Percentiles rank a stretch among this genome's conserved stretches.
phyloP scores from a whole-genome alignment of 108 stramenopile genomes.

The Nannochloropsis gaditana region DNA sequence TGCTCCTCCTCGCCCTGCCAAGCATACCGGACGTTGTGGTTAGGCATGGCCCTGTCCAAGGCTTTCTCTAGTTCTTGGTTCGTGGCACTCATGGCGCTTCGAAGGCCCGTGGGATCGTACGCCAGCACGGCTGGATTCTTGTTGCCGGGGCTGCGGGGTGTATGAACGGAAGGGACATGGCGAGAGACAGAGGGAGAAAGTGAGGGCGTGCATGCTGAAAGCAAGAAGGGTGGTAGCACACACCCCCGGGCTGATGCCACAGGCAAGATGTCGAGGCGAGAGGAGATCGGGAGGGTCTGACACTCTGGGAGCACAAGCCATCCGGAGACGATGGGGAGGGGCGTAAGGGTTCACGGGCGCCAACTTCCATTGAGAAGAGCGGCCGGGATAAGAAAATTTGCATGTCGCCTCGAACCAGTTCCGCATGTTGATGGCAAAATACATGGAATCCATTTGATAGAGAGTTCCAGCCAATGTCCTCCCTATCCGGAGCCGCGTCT shows the following conservation, averaged over 20 bases:
- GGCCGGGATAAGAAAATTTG: too few relatives aligned
- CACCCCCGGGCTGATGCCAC: too few relatives aligned
- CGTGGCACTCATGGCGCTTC: slow-evolving; percentile 37
- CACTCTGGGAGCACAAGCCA: not conserved
- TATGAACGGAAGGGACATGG: not conserved
- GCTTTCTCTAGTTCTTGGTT: slow-evolving; percentile 22
- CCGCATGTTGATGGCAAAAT: too few relatives aligned
- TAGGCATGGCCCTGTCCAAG: slow-evolving; percentile 33
- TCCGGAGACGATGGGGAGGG: too few relatives aligned
- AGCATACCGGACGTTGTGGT: slow-evolving; percentile 31
- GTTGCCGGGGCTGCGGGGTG: slow-evolving; percentile 21
- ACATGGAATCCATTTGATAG: too few relatives aligned
- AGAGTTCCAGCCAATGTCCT: too few relatives aligned
- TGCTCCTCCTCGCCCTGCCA: slow-evolving; percentile 29
- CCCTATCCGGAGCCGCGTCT: not conserved
- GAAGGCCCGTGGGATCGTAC: slow-evolving; percentile 47
- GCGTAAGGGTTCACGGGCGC: too few relatives aligned
- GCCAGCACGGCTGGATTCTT: slow-evolving; percentile 43
- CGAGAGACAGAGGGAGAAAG: not conserved
- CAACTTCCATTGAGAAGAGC: too few relatives aligned
- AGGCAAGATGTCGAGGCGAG: too few relatives aligned
- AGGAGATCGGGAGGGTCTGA: not conserved
- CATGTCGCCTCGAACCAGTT: too few relatives aligned
- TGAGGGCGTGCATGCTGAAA: not conserved
- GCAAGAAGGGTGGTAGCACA: not conserved